These are phyloP conservation scores for Colletotrichum brevisporum DNA, from an alignment of 2,329 filamentous ascomycete genomes.

Conservation along the genomic window DNA sequence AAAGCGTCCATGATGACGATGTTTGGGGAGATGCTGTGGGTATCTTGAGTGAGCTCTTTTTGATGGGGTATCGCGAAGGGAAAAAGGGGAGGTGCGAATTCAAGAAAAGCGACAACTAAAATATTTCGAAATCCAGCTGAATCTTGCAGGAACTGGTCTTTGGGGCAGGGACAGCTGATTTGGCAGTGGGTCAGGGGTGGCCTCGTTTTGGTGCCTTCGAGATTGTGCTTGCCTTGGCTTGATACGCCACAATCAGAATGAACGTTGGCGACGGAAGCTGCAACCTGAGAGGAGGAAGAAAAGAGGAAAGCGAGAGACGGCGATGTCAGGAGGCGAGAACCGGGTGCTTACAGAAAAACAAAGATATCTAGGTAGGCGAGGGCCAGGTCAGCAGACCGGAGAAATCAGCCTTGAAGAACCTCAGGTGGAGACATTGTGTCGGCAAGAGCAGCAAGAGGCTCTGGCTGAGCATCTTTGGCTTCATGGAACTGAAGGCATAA, in stretches of 20 bases:
- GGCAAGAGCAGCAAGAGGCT: slow-evolving; percentile 8
- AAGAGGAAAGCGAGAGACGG: background rate
- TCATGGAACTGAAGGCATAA: background rate
- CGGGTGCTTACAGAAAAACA: background rate
- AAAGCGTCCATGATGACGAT: slow-evolving; percentile 50
- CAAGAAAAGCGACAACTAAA: background rate
- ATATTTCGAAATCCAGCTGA: background rate
- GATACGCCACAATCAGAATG: background rate
- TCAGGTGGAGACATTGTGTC: background rate
- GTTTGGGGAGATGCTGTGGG: background rate
- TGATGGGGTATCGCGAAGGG: background rate
- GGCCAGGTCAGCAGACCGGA: slow-evolving; percentile 4
- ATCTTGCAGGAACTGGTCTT: no score
- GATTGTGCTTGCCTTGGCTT: background rate
- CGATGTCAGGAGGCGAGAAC: background rate
- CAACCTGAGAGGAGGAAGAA: background rate
- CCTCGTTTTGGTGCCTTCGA: background rate
- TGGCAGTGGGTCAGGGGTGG: background rate
- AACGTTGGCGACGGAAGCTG: background rate
- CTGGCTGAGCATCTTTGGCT: background rate
- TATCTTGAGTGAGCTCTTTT: background rate
- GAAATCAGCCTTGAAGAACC: slow-evolving; percentile 22
- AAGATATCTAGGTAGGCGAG: background rate
- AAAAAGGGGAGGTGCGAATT: background rate
- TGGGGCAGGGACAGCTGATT: background rate